A percentile compares a stretch with the other conserved stretches of the same genome.
phyloP scores from a whole-genome alignment of 768 basidiomycete species.

The Leccinum imitatum region DNA sequence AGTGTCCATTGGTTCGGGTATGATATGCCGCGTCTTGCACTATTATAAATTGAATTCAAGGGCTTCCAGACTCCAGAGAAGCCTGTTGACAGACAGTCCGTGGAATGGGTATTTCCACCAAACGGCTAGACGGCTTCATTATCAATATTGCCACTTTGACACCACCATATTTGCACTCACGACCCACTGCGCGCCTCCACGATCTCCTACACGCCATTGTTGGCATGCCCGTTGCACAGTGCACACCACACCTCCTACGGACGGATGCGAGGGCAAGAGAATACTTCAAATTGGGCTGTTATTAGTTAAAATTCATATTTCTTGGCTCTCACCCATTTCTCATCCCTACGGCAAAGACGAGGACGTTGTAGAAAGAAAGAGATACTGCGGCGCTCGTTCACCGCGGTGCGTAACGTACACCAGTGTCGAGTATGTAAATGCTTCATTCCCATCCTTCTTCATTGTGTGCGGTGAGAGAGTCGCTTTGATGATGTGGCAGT shows the following conservation, averaged over 20 bases:
- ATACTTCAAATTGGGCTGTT: constrained; percentile 4
- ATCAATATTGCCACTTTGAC: background rate
- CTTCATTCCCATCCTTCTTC: no score
- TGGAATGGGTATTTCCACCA: constrained; percentile 16
- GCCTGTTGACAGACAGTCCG: constrained; percentile 1
- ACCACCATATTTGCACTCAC: background rate
- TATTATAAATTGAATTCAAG: background rate
- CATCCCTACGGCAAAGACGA: background rate
- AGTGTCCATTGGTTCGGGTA: background rate
- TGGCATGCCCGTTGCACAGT: background rate
- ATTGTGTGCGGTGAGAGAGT: no score
- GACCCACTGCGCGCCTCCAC: constrained; percentile 5
- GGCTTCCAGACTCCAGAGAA: background rate
- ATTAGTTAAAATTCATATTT: background rate
- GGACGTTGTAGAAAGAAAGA: background rate
- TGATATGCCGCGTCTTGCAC: background rate
- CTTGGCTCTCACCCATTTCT: background rate
- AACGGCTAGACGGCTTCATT: background rate
- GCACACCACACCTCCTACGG: constrained; percentile 3
- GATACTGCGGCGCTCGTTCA: background rate
- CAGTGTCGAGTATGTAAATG: no score
- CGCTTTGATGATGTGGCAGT: no score
- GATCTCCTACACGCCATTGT: constrained; percentile 4
- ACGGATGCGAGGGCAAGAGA: background rate
- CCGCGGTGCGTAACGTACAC: background rate